phyloP scores from a whole-genome alignment of 2,329 filamentous ascomycete species.

The Nigrograna mackinnonii region DNA sequence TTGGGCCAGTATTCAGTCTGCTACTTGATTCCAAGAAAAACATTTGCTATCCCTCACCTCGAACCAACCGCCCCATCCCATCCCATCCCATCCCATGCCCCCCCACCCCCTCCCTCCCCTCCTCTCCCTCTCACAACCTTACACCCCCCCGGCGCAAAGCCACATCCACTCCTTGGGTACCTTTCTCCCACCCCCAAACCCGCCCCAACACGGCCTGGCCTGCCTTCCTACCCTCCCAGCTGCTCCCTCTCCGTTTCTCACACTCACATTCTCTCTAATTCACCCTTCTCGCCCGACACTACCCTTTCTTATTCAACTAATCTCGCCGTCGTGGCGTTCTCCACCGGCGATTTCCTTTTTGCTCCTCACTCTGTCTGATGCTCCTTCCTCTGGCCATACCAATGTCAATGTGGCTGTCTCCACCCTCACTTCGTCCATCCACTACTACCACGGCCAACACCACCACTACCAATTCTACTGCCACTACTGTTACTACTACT shows the following conservation, averaged over 20 bases:
- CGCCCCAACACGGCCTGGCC: conserved; percentile 27
- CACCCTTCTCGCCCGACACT: conserved; percentile 24
- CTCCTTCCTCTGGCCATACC: conserved; percentile 7
- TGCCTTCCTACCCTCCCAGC: conserved; percentile 19
- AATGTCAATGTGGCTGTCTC: conserved; percentile 32
- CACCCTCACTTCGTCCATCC: conserved; percentile 17
- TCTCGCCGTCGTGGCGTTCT: conserved; percentile 37
- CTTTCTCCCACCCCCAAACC: conserved; percentile 5
- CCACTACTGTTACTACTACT: conserved; percentile 17
- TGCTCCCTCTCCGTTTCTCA: conserved; percentile 4
- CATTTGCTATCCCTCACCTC: no score
- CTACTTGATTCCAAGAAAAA: no score
- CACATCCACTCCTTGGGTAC: conserved; percentile 37
- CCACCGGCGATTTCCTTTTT: conserved; percentile 32
- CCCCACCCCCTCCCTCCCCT: no score
- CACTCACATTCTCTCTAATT: conserved; percentile 14
- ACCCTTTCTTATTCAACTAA: conserved; percentile 7
- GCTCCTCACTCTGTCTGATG: conserved; percentile 20
- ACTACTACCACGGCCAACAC: conserved; percentile 24
- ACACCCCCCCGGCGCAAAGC: conserved; percentile 34
- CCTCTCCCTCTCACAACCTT: conserved; percentile 23
- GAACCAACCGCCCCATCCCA: no score
- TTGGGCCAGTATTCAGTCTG: no score
- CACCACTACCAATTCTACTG: conserved; percentile 29
- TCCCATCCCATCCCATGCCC: no score